Conservation (phyloP, 2,329 filamentous ascomycete species). For the Exserohilum rostratum region DNA sequence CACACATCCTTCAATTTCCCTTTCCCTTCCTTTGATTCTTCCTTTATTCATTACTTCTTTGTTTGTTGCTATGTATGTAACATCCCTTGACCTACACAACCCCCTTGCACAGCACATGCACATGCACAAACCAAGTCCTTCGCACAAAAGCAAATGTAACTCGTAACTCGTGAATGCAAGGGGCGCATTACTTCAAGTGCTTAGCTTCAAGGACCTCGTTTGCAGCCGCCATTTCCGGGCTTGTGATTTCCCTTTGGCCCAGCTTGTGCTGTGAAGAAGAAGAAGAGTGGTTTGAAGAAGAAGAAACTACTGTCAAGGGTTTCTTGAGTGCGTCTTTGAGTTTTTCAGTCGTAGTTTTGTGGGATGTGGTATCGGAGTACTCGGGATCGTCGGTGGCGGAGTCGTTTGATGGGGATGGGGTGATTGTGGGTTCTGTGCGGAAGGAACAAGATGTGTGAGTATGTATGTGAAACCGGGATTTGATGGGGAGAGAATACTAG, state of each 20-base stretch:
- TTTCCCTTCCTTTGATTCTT: too few species aligned
- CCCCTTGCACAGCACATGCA: too few species aligned
- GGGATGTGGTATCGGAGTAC: neutral
- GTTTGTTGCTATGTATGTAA: too few species aligned
- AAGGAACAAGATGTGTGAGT: neutral
- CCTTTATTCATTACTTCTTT: too few species aligned
- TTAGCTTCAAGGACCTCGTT: constrained; percentile 12
- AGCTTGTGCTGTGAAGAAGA: neutral
- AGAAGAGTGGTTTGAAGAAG: neutral
- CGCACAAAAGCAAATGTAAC: too few species aligned
- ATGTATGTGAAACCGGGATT: neutral
- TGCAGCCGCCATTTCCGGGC: constrained; percentile 12
- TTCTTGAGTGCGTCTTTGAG: constrained; percentile 17
- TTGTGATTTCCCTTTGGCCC: constrained; percentile 2
- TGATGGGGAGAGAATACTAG: neutral
- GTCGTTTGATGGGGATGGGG: neutral
- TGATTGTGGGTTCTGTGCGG: constrained; percentile 6
- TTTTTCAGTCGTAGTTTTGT: constrained; percentile 10
- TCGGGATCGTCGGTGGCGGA: too few species aligned
- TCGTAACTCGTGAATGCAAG: too few species aligned
- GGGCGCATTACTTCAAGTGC: constrained; percentile 7
- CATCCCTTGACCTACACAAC: too few species aligned
- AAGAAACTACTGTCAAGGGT: neutral
- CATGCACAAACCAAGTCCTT: too few species aligned
- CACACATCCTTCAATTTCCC: too few species aligned